Evolutionary conservation across 768 basidiomycete species (phyloP).

Genomic region (Mycena haematopus): DNA sequence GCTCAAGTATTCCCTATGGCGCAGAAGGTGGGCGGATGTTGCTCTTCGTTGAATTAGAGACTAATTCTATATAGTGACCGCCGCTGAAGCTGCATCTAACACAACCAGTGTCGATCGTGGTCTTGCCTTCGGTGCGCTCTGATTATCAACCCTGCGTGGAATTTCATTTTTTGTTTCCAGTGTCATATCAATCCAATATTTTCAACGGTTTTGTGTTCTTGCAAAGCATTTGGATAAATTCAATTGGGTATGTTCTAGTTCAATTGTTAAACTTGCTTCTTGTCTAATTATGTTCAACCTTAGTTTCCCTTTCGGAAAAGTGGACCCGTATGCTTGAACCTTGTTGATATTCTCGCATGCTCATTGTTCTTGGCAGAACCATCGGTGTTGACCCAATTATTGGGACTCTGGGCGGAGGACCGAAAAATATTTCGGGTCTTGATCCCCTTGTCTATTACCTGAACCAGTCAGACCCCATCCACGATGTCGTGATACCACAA

Average conservation of each 20-base stretch:
- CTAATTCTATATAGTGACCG: conserved; percentile 5
- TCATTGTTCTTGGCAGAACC: conserved; percentile 4
- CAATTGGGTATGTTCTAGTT: conserved; percentile 5
- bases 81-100: conserved; percentile 15
- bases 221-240: conserved; percentile 29
- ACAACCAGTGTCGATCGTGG: conserved; percentile 26
- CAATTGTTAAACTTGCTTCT: neutral
- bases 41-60: neutral
- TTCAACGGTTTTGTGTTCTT: conserved; percentile 30
- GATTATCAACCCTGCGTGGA: neutral
- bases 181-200: conserved; percentile 28
- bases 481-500: conserved; percentile 21
- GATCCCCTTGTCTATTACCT: conserved; percentile 20
- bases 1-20: conserved; percentile 44
- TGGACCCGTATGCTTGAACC: conserved; percentile 16
- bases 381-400: conserved; percentile 27
- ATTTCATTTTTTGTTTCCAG: neutral
- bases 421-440: conserved; percentile 26
- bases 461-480: conserved; percentile 15
- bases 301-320: conserved; percentile 30
- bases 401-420: neutral
- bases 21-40: conserved; percentile 15
- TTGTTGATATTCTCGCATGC: neutral
- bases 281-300: neutral
- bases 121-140: conserved; percentile 28